phyloP scores from a whole-genome alignment of 2,329 filamentous ascomycete genomes.

The Epichloe brachyelytri region DNA sequence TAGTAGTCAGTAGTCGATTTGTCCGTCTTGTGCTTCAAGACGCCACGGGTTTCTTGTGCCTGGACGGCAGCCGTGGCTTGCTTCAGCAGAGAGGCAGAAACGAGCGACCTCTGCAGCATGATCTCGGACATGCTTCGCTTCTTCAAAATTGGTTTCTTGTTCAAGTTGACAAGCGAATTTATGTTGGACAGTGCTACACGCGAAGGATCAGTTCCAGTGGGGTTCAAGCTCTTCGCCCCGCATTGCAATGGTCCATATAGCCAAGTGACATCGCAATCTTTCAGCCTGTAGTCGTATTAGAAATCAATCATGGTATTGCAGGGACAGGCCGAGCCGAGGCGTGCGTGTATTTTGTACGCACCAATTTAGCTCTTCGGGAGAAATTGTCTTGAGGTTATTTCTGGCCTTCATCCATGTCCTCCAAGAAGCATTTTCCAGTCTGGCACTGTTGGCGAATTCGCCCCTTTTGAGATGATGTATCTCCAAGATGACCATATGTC shows the following conservation, averaged over 20 bases:
- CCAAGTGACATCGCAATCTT: constrained; percentile 96
- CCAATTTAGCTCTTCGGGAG: constrained; percentile 90
- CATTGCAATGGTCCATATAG: constrained; percentile 86
- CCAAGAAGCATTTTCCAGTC: constrained; percentile 94
- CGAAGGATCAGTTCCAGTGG: constrained; percentile 27
- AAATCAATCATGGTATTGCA: not conserved
- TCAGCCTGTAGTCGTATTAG: constrained; percentile 54
- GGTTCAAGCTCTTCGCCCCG: constrained; percentile 42
- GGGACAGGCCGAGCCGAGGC: not conserved
- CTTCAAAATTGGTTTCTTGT: constrained; percentile 86
- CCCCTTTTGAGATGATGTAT: constrained; percentile 69
- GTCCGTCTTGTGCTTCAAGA: constrained; percentile 42
- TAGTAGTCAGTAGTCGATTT: constrained; percentile 60
- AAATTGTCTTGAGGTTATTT: constrained; percentile 73
- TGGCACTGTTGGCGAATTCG: constrained; percentile 66
- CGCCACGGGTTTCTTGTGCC: constrained; percentile 54
- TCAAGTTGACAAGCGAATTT: constrained; percentile 50
- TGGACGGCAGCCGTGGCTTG: constrained; percentile 79
- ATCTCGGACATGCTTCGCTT: constrained; percentile 94
- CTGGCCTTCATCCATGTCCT: constrained; percentile 92
- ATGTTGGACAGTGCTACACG: constrained; percentile 37
- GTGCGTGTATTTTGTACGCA: constrained; percentile 29
- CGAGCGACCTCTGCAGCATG: constrained; percentile 81
- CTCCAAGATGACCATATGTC: constrained; percentile 98
- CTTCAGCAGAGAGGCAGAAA: constrained; percentile 77